Percentiles rank a stretch among this genome's conserved stretches.
These are phyloP conservation scores for Nicotiana attenuata DNA, from an alignment of 257 asterid species.

Conservation along the genomic window DNA sequence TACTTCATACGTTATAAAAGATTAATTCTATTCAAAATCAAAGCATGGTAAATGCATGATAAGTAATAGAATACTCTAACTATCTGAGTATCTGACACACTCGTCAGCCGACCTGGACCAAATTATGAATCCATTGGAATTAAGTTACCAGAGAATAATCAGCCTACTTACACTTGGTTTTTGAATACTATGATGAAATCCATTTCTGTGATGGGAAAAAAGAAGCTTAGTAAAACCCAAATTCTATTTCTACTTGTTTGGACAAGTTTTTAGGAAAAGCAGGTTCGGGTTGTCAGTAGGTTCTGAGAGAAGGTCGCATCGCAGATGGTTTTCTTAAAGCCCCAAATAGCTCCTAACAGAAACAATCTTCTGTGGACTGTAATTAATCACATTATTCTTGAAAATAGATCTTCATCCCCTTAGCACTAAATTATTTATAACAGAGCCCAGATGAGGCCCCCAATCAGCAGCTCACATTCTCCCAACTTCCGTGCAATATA, in stretches of 20 bases:
- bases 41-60: not conserved
- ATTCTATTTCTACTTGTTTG: not conserved
- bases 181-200: not conserved
- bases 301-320: not conserved
- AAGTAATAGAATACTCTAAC: not conserved
- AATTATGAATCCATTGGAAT: not conserved
- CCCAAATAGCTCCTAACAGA: not conserved
- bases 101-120: not conserved
- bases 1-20: not conserved
- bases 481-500: not conserved
- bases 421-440: not conserved
- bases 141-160: not conserved
- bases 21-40: constrained; percentile 1
- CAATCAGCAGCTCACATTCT: not conserved
- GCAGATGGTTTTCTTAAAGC: not conserved
- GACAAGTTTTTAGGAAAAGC: not conserved
- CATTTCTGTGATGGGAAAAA: not conserved
- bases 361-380: not conserved
- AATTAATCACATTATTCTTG: not conserved
- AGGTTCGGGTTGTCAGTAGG: not conserved
- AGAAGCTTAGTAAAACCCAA: not conserved
- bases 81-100: not conserved
- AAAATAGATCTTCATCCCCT: not conserved
- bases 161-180: not conserved
- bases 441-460: not conserved